These are phyloP conservation scores for Sarcocystis neurona DNA, from an alignment of 169 alveolate genomes.

Conservation along the genomic window DNA sequence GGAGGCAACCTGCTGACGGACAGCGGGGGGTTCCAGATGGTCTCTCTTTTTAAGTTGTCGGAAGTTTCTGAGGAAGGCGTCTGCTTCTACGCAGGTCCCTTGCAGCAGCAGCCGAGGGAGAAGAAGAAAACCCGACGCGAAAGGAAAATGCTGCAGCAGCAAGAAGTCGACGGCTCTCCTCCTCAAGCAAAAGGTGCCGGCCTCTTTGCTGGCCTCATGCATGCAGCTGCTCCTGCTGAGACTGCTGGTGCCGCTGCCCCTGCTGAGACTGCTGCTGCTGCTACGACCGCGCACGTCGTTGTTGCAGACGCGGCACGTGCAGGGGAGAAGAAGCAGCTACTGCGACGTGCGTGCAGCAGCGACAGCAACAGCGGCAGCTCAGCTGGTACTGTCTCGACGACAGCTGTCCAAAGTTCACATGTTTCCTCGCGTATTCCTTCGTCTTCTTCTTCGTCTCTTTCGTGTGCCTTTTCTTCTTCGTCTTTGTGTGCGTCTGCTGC, in stretches of 20 bases:
- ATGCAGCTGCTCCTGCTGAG: no score
- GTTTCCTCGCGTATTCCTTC: neutral
- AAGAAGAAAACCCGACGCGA: neutral
- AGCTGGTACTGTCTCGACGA: no score
- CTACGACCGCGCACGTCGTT: no score
- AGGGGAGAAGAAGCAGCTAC: no score
- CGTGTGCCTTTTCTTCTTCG: neutral
- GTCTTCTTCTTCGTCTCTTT: neutral
- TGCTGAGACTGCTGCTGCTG: no score
- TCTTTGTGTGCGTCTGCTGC: neutral
- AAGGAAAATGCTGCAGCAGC: neutral
- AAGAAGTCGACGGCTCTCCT: no score
- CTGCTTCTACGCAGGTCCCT: conserved; percentile 80
- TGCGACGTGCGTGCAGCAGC: no score
- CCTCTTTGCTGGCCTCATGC: no score
- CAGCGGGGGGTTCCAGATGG: conserved; percentile 96
- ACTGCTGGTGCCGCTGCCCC: no score
- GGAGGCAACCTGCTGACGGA: conserved; percentile 94
- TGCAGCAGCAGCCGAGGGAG: conserved; percentile 54
- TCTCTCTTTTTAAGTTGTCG: conserved; percentile 87
- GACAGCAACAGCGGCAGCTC: conserved; percentile 22
- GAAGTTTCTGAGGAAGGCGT: conserved; percentile 95
- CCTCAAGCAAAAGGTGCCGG: no score
- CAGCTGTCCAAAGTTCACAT: no score
- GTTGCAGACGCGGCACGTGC: no score